Evolutionary conservation across 495 filamentous ascomycete genomes (phyloP).

Genomic region (Pseudomonodictys pantanalensis): DNA sequence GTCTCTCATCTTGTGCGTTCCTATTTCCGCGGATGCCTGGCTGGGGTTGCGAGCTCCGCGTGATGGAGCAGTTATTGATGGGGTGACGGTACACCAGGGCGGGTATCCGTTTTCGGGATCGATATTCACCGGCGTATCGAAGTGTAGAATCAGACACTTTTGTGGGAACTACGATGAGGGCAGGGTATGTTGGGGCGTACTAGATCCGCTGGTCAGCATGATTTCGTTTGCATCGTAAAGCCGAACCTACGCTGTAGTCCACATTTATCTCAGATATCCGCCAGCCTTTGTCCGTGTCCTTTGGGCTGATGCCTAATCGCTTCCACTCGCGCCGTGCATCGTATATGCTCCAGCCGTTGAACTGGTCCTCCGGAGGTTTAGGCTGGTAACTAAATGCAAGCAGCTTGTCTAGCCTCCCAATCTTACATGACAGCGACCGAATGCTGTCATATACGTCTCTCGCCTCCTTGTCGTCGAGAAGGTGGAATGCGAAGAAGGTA

Average conservation of each 20-base stretch:
- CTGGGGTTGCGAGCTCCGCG: slow-evolving; percentile 87
- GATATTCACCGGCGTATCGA: slow-evolving; percentile 87
- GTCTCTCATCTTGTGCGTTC: slow-evolving; percentile 92
- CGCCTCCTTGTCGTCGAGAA: slow-evolving; percentile 67
- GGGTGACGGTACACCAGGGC: slow-evolving; percentile 90
- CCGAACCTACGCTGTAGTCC: slow-evolving; percentile 62
- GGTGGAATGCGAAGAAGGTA: slow-evolving; percentile 87
- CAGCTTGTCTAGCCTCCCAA: slow-evolving; percentile 82
- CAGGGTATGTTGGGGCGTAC: slow-evolving; percentile 96
- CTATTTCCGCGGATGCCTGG: slow-evolving; percentile 84
- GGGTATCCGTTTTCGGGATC: slow-evolving; percentile 83
- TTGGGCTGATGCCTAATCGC: slow-evolving; percentile 76
- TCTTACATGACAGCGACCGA: slow-evolving; percentile 72
- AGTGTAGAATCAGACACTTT: slow-evolving; percentile 93
- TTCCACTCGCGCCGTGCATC: slow-evolving; percentile 76
- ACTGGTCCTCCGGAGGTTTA: slow-evolving; percentile 65
- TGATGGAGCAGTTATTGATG: slow-evolving; percentile 95
- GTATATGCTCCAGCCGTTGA: slow-evolving; percentile 87
- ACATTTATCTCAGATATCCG: slow-evolving; percentile 85
- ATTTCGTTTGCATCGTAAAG: slow-evolving; percentile 1
- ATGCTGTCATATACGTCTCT: slow-evolving; percentile 89
- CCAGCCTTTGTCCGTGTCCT: slow-evolving; percentile 74
- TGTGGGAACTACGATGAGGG: slow-evolving; percentile 75
- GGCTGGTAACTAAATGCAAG: slow-evolving; percentile 86
- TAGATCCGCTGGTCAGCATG: slow-evolving; percentile 40